phyloP scores from a whole-genome alignment of 2,329 filamentous ascomycete species.

The Cadophora sp. region DNA sequence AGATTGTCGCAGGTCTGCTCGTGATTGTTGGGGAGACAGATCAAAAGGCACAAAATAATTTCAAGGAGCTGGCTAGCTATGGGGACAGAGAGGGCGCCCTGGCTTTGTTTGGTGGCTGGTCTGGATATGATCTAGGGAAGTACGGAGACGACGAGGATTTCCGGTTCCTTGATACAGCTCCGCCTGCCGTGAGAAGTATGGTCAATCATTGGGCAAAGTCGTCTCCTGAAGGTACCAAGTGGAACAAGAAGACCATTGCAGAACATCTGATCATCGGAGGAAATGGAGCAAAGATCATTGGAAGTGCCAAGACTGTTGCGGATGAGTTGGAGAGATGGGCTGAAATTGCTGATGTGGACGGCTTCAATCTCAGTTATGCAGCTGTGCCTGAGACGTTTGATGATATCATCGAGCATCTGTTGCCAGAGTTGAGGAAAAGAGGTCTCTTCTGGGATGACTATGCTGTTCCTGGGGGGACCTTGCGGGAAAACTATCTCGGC shows the following conservation, averaged over 20 bases:
- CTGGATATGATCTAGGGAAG: conserved; percentile 66
- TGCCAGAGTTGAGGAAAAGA: conserved; percentile 67
- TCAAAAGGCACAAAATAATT: conserved; percentile 70
- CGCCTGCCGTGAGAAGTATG: conserved; percentile 57
- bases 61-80: conserved; percentile 65
- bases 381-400: conserved; percentile 70
- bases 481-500: conserved; percentile 66
- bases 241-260: conserved; percentile 45
- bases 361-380: conserved; percentile 41
- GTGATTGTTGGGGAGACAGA: conserved; percentile 70
- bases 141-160: conserved; percentile 71
- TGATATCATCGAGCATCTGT: conserved; percentile 68
- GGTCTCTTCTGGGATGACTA: conserved; percentile 61
- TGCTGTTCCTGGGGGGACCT: conserved; percentile 62
- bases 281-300: conserved; percentile 39
- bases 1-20: conserved; percentile 60
- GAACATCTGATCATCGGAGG: conserved; percentile 40
- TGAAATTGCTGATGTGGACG: conserved; percentile 39
- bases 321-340: conserved; percentile 41
- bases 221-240: conserved; percentile 43
- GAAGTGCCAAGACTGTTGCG: conserved; percentile 36
- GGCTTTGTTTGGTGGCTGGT: conserved; percentile 78
- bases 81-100: conserved; percentile 71
- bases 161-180: conserved; percentile 55
- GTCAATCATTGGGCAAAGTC: conserved; percentile 51